A percentile compares a stretch with the other conserved stretches of the same genome.
phyloP scores from a whole-genome alignment of 371 early-diverging fungal species.

The Mucor sp. region DNA sequence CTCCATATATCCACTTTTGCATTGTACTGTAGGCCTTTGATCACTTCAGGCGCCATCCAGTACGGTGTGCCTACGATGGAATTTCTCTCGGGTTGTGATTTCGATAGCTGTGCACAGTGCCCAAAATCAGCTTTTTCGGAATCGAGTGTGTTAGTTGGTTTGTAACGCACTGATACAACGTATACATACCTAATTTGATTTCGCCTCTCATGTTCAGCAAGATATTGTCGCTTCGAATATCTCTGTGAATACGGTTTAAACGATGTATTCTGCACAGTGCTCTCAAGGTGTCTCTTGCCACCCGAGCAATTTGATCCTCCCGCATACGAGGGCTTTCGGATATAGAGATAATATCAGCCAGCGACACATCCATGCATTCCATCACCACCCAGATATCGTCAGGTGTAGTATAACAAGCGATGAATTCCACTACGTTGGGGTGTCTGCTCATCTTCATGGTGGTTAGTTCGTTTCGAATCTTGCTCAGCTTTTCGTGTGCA shows the following conservation, averaged over 20 bases:
- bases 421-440: constrained; percentile 72
- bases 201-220: constrained; percentile 71
- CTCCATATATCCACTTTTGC: constrained; percentile 90
- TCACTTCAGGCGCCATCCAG: constrained; percentile 98
- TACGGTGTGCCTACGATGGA: constrained; percentile 81
- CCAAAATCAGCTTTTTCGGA: constrained; percentile 67
- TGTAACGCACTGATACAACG: not conserved
- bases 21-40: constrained; percentile 76
- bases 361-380: constrained; percentile 82
- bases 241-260: constrained; percentile 92
- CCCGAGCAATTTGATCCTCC: constrained; percentile 66
- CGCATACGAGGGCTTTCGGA: constrained; percentile 57
- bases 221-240: constrained; percentile 87
- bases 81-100: constrained; percentile 62
- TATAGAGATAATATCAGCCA: constrained; percentile 74
- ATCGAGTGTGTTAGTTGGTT: constrained; percentile 33
- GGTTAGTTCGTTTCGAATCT: constrained; percentile 70
- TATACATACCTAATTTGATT: constrained; percentile 62
- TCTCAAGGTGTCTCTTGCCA: constrained; percentile 78
- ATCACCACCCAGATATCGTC: constrained; percentile 71
- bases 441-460: constrained; percentile 73
- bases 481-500: constrained; percentile 66
- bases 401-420: constrained; percentile 63
- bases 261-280: constrained; percentile 92
- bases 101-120: constrained; percentile 67